A percentile compares a stretch with the other conserved stretches of the same genome.
Conservation (phyloP, 2,329 filamentous ascomycete genomes). For the Penicillium sp. region DNA sequence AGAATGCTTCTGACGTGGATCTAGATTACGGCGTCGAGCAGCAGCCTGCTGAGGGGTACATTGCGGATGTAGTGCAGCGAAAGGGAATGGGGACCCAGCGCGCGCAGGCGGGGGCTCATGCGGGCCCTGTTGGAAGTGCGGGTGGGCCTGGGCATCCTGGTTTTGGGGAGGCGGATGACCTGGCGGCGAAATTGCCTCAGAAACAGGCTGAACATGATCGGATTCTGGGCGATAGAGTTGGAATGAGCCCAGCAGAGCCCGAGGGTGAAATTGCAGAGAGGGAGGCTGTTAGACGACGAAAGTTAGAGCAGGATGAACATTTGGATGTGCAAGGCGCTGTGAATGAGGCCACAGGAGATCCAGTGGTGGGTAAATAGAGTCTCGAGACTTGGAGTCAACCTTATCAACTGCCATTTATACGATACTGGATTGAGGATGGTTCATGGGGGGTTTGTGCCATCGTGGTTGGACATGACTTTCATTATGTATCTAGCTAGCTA, state of each 20-base stretch:
- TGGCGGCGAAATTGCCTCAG: slow-evolving; percentile 34
- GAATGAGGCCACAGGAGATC: slow-evolving; percentile 27
- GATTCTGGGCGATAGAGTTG: slow-evolving; percentile 30
- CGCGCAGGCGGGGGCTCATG: slow-evolving; percentile 37
- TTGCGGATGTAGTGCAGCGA: slow-evolving; percentile 32
- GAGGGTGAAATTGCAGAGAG: slow-evolving; percentile 26
- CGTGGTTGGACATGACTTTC: background rate
- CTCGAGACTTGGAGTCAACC: too few species aligned
- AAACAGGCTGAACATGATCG: slow-evolving; percentile 38
- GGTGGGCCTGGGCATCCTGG: slow-evolving; percentile 30
- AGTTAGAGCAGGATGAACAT: slow-evolving; percentile 28
- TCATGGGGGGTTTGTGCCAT: background rate
- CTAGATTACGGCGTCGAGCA: slow-evolving; percentile 39
- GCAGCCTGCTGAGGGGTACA: slow-evolving; percentile 37
- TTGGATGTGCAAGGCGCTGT: slow-evolving; percentile 32
- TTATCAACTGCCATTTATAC: too few species aligned
- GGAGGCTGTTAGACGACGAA: slow-evolving; percentile 27
- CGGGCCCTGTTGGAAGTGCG: slow-evolving; percentile 34
- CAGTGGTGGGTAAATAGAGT: slow-evolving; percentile 22
- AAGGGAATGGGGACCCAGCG: slow-evolving; percentile 25
- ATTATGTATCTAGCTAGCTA: slow-evolving; percentile 7
- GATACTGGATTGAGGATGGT: too few species aligned
- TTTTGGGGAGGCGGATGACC: slow-evolving; percentile 34
- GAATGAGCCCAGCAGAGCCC: slow-evolving; percentile 18
- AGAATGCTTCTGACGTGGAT: slow-evolving; percentile 28